Conservation (phyloP, 192 early-diverging fungal species). For the Gigaspora rosea region DNA sequence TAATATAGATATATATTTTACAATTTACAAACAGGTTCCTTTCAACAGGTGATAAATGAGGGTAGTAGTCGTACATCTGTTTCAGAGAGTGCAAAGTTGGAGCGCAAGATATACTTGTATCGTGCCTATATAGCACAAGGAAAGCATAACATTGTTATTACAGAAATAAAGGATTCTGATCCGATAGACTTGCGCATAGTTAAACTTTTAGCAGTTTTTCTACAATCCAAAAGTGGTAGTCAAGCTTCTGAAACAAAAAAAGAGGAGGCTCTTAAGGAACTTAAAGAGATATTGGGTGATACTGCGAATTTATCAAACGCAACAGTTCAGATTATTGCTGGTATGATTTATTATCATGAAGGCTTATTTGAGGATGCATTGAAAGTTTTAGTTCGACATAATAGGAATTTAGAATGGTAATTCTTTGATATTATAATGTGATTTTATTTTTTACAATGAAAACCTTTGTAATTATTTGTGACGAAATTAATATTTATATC, state of each 20-base stretch:
- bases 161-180: constrained; percentile 59
- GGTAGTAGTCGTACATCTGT: constrained; percentile 42
- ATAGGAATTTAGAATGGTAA: constrained; percentile 84
- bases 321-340: constrained; percentile 66
- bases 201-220: constrained; percentile 64
- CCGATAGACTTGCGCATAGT: constrained; percentile 67
- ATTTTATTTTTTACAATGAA: background rate
- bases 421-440: background rate
- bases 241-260: constrained; percentile 30
- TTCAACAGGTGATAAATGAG: constrained; percentile 73
- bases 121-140: constrained; percentile 82
- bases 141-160: constrained; percentile 66
- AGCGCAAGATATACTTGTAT: constrained; percentile 71
- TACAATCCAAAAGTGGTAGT: constrained; percentile 44
- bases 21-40: constrained; percentile 63
- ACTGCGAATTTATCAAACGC: constrained; percentile 51
- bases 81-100: constrained; percentile 47
- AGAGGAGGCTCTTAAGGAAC: constrained; percentile 51
- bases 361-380: constrained; percentile 75
- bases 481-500: background rate
- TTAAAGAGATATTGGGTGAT: constrained; percentile 53
- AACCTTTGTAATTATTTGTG: constrained; percentile 4
- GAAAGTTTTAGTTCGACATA: constrained; percentile 60
- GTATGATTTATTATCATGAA: constrained; percentile 61
- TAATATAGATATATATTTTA: constrained; percentile 25